phyloP scores from a whole-genome alignment of 1,284 basidiomycete species.

The Heterobasidion occidentale region DNA sequence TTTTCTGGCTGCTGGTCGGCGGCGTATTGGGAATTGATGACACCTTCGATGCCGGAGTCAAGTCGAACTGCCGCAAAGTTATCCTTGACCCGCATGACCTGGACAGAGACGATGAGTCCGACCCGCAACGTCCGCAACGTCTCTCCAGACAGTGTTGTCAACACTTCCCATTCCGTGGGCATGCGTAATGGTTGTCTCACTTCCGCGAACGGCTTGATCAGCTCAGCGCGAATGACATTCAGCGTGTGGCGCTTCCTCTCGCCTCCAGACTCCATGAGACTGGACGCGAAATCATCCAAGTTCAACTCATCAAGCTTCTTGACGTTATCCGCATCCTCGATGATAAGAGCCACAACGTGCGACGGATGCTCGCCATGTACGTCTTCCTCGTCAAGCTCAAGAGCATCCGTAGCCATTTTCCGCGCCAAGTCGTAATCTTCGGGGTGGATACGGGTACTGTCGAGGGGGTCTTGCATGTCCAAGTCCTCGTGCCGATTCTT shows the following conservation, averaged over 20 bases:
- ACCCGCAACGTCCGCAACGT: slow-evolving; percentile 71
- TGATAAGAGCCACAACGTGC: slow-evolving; percentile 77
- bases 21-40: slow-evolving; percentile 65
- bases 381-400: slow-evolving; percentile 94
- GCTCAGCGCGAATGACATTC: slow-evolving; percentile 83
- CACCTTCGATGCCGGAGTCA: slow-evolving; percentile 89
- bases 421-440: slow-evolving; percentile 97
- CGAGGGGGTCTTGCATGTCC: slow-evolving; percentile 81
- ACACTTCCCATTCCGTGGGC: slow-evolving; percentile 73
- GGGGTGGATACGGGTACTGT: slow-evolving; percentile 96
- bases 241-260: slow-evolving; percentile 86
- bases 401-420: slow-evolving; percentile 97
- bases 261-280: slow-evolving; percentile 77
- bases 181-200: slow-evolving; percentile 61
- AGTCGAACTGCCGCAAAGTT: slow-evolving; percentile 61
- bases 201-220: slow-evolving; percentile 84
- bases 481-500: slow-evolving; percentile 65
- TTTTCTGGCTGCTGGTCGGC: slow-evolving; percentile 36
- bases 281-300: slow-evolving; percentile 94
- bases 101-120: slow-evolving; percentile 82
- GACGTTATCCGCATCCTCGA: slow-evolving; percentile 76
- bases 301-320: slow-evolving; percentile 88
- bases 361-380: slow-evolving; percentile 87
- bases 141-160: slow-evolving; percentile 96
- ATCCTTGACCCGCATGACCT: slow-evolving; percentile 54